Evolutionary conservation across 2,329 filamentous ascomycete species (phyloP).

Genomic region (Myotisia sp.): DNA sequence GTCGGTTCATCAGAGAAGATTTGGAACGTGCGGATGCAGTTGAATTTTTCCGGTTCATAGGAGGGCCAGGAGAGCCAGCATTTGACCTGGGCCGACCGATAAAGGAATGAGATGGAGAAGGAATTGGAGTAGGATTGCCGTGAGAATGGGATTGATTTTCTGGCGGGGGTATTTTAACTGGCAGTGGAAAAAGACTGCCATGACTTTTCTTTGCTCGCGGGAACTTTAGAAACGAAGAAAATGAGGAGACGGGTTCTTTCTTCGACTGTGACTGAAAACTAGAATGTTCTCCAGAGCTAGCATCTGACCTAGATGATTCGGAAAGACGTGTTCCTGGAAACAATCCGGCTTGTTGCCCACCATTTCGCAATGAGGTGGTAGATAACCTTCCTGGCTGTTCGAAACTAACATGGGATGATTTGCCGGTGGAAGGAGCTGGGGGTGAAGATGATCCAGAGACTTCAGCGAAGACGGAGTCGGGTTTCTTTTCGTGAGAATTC

Average conservation of each 20-base stretch:
- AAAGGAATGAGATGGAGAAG: slow-evolving; percentile 40
- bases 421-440: slow-evolving; percentile 18
- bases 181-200: slow-evolving; percentile 73
- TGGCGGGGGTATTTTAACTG: slow-evolving; percentile 49
- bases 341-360: slow-evolving; percentile 47
- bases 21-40: slow-evolving; percentile 52
- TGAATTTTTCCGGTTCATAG: slow-evolving; percentile 46
- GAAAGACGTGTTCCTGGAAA: slow-evolving; percentile 54
- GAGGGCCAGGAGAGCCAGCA: slow-evolving; percentile 29
- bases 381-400: slow-evolving; percentile 45
- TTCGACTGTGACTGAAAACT: slow-evolving; percentile 47
- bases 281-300: slow-evolving; percentile 55
- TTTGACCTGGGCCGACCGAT: slow-evolving; percentile 37
- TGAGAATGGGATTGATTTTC: slow-evolving; percentile 23
- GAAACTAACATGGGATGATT: slow-evolving; percentile 40
- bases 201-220: slow-evolving; percentile 62
- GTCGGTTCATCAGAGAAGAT: slow-evolving; percentile 42
- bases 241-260: slow-evolving; percentile 49
- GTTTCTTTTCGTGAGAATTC: too few relatives aligned
- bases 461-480: too few relatives aligned
- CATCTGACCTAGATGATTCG: slow-evolving; percentile 83
- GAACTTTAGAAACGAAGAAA: slow-evolving; percentile 66
- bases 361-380: slow-evolving; percentile 34
- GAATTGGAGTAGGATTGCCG: slow-evolving; percentile 24
- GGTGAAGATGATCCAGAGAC: too few relatives aligned